phyloP scores from a whole-genome alignment of 129 eudicot species.

The Daucus carota region DNA sequence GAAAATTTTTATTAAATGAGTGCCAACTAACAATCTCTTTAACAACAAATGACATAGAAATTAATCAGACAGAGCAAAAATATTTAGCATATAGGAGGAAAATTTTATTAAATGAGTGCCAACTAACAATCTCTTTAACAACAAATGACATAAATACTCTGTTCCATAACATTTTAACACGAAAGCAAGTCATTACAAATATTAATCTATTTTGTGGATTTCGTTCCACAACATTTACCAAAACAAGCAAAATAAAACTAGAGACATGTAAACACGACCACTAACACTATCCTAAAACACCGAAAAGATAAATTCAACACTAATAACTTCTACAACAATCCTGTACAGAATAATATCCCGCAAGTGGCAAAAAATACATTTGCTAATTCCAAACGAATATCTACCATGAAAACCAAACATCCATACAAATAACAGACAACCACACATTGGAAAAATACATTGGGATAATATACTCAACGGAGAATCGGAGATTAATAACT shows the following conservation, averaged over 20 bases:
- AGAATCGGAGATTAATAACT: constrained; percentile 9
- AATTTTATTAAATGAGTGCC: too few species aligned
- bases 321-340: background rate
- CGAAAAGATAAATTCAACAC: background rate
- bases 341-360: background rate
- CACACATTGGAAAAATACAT: background rate
- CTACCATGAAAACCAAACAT: background rate
- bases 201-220: background rate
- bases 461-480: background rate
- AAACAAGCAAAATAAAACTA: background rate
- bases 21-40: too few species aligned
- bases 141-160: background rate
- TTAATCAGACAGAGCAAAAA: background rate
- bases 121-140: too few species aligned
- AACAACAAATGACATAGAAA: too few species aligned
- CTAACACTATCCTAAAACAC: background rate
- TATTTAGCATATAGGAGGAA: background rate
- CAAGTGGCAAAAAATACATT: background rate
- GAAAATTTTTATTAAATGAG: too few species aligned
- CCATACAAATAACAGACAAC: background rate
- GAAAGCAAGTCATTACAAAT: too few species aligned
- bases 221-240: background rate
- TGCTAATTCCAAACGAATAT: too few species aligned
- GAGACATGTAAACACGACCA: background rate
- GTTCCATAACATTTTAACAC: background rate